Percentiles rank a stretch among this genome's conserved stretches.
Evolutionary conservation across 305 asterid genomes (phyloP).

Genomic region (Withania somnifera): DNA sequence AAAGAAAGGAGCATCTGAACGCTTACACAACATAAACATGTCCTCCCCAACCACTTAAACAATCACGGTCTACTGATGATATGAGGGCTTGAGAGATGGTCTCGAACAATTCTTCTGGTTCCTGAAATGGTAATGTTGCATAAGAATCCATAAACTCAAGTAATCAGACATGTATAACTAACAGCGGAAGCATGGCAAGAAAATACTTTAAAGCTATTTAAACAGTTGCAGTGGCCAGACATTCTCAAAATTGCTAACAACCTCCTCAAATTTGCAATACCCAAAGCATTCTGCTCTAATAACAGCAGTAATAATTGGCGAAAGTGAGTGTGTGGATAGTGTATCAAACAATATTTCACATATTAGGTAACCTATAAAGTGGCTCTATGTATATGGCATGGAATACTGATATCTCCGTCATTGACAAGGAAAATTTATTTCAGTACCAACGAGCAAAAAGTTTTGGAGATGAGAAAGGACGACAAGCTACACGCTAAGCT

Average conservation of each 20-base stretch:
- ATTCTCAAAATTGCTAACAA: neutral
- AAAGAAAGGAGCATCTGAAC: neutral
- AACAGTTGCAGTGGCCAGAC: neutral
- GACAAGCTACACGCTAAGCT: neutral
- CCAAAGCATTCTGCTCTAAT: neutral
- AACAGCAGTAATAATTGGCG: neutral
- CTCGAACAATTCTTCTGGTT: constrained; percentile 74
- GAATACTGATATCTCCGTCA: neutral
- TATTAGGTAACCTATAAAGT: neutral
- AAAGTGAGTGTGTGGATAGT: neutral
- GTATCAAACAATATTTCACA: neutral
- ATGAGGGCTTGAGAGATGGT: constrained; percentile 87
- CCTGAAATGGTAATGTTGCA: constrained; percentile 29
- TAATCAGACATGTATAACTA: neutral
- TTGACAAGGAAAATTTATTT: neutral
- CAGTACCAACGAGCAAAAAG: neutral
- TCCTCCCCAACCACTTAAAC: constrained; percentile 98
- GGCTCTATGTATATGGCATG: neutral
- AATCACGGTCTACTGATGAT: constrained; percentile 84
- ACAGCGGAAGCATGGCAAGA: neutral
- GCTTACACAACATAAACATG: constrained; percentile 89
- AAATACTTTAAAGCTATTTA: neutral
- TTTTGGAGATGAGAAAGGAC: neutral
- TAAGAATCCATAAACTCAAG: neutral
- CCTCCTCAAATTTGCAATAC: too few relatives aligned